A percentile compares a stretch with the other conserved stretches of the same genome.
Evolutionary conservation across 1,284 basidiomycete species (phyloP).

Genomic region (Ustanciosporium gigantosporum): DNA sequence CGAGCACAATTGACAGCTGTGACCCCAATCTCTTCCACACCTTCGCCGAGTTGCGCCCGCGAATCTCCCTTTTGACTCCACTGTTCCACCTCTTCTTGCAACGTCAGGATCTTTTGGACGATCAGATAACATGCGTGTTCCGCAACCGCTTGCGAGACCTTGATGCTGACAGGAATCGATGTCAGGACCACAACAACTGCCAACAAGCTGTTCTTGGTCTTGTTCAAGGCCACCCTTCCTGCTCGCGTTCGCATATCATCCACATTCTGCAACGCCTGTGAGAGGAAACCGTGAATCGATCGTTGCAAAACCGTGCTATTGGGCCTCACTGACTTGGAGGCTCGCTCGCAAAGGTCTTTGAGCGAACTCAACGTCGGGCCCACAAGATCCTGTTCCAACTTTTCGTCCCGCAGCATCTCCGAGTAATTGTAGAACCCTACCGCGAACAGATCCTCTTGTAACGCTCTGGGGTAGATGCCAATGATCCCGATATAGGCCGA

Average conservation of each 20-base stretch:
- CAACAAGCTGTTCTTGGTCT: constrained; percentile 87
- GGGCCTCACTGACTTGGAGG: constrained; percentile 46
- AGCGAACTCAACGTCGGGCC: constrained; percentile 45
- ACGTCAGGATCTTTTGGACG: constrained; percentile 71
- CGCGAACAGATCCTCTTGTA: constrained; percentile 75
- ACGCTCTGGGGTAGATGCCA: constrained; percentile 67
- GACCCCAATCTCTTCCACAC: constrained; percentile 68
- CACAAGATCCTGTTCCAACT: constrained; percentile 43
- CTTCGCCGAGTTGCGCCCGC: constrained; percentile 2
- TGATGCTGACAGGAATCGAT: constrained; percentile 71
- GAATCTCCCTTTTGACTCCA: constrained; percentile 11
- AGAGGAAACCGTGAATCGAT: constrained; percentile 81
- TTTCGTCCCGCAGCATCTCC: constrained; percentile 65
- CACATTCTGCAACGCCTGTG: constrained; percentile 79
- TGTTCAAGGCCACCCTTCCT: constrained; percentile 75
- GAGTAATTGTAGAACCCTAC: constrained; percentile 80
- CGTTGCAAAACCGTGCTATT: constrained; percentile 61
- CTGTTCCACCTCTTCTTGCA: constrained; percentile 66
- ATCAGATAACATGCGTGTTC: constrained; percentile 85
- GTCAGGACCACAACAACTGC: constrained; percentile 84
- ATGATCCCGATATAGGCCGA: constrained; percentile 71
- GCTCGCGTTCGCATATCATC: constrained; percentile 75
- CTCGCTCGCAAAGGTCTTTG: constrained; percentile 46
- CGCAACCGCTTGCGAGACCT: constrained; percentile 74
- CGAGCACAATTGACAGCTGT: constrained; percentile 86